These are phyloP conservation scores for Parathielavia appendiculata DNA, from an alignment of 495 filamentous ascomycete species.

Conservation along the genomic window DNA sequence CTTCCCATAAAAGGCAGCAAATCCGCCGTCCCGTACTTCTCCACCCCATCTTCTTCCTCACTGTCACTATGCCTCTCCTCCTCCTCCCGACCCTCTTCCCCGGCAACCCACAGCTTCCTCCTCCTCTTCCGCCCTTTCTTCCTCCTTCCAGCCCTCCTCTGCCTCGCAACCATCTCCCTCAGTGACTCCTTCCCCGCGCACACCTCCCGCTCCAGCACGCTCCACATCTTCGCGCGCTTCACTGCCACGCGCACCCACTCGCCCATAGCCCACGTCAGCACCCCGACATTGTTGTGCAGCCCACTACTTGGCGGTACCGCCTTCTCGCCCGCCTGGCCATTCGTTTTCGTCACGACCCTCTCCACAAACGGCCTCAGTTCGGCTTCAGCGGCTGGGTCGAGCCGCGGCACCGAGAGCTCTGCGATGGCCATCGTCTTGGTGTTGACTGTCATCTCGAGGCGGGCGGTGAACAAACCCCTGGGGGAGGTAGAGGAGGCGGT, in stretches of 20 bases:
- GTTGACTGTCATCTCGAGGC: constrained; percentile 46
- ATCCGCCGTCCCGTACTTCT: constrained; percentile 19
- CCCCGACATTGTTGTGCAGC: constrained; percentile 40
- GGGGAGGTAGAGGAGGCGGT: constrained; percentile 32
- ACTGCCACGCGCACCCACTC: constrained; percentile 47
- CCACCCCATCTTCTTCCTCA: constrained; percentile 9
- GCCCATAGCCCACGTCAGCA: constrained; percentile 49
- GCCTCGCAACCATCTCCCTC: constrained; percentile 25
- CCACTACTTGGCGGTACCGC: constrained; percentile 20
- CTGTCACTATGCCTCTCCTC: constrained; percentile 12
- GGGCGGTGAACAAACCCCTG: constrained; percentile 42
- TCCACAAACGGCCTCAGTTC: constrained; percentile 44
- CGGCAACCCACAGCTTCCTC: constrained; percentile 14
- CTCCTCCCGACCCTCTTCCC: constrained; percentile 17
- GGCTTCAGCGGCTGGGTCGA: constrained; percentile 38
- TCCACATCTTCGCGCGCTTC: constrained; percentile 45
- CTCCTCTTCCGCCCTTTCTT: constrained; percentile 16
- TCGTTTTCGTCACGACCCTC: constrained; percentile 19
- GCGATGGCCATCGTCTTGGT: constrained; percentile 37
- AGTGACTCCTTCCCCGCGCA: constrained; percentile 25
- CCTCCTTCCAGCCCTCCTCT: constrained; percentile 23
- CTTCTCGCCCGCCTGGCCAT: background rate
- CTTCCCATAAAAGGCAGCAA: constrained; percentile 41
- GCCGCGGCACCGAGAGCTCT: constrained; percentile 35
- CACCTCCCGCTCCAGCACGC: constrained; percentile 39